Evolutionary conservation across 2,329 filamentous ascomycete species (phyloP).

Genomic region (Hymenotorrendiella dingleyae): DNA sequence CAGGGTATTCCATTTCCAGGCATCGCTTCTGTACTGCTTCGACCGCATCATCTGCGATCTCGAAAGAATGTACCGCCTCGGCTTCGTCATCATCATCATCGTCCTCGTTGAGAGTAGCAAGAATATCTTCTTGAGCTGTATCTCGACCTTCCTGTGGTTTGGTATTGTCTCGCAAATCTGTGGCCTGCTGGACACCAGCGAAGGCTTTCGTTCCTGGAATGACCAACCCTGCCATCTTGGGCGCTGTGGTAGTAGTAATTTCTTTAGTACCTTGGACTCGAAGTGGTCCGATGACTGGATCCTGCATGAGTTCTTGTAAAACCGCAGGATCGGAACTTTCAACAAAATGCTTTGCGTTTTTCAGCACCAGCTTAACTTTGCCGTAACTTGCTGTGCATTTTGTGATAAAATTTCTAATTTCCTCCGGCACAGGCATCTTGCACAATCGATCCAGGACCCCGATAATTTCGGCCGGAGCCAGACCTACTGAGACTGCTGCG

Average conservation of each 20-base stretch:
- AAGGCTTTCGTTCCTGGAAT: slow-evolving; percentile 95
- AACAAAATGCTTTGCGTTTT: slow-evolving; percentile 90
- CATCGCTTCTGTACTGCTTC: slow-evolving; percentile 87
- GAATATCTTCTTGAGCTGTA: slow-evolving; percentile 59
- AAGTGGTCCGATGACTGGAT: slow-evolving; percentile 73
- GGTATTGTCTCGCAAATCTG: slow-evolving; percentile 33
- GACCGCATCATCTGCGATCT: slow-evolving; percentile 76
- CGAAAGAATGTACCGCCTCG: slow-evolving; percentile 87
- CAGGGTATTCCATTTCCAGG: slow-evolving; percentile 76
- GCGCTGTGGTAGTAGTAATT: slow-evolving; percentile 74
- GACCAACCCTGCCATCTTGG: slow-evolving; percentile 79
- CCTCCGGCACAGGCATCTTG: slow-evolving; percentile 80
- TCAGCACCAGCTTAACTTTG: slow-evolving; percentile 90
- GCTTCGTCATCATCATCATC: slow-evolving; percentile 79
- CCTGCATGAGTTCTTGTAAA: slow-evolving; percentile 79
- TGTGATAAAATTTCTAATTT: slow-evolving; percentile 67
- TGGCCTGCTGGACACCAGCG: slow-evolving; percentile 75
- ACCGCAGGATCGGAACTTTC: slow-evolving; percentile 86
- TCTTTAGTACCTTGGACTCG: slow-evolving; percentile 65
- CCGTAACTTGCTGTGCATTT: slow-evolving; percentile 86
- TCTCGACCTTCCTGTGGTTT: slow-evolving; percentile 43
- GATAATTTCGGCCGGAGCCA: slow-evolving; percentile 85
- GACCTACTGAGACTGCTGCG: slow-evolving; percentile 89
- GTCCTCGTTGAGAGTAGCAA: slow-evolving; percentile 68
- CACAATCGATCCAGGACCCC: slow-evolving; percentile 80